Conservation (phyloP, 331 rosid species). For the Malus hybrid region DNA sequence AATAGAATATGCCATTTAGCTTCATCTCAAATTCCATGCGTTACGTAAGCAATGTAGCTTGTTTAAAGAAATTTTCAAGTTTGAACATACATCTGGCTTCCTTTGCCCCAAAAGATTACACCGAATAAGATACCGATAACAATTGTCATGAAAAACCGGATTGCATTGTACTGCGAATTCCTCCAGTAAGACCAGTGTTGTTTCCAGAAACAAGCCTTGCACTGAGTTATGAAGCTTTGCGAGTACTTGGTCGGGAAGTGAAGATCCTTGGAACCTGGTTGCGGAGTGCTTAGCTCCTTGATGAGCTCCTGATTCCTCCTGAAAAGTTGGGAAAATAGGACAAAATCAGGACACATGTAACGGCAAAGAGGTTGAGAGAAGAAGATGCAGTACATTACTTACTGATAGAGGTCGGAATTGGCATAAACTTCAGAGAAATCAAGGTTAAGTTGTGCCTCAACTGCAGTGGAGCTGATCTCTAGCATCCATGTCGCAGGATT, state of each 20-base stretch:
- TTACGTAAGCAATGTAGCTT: background rate
- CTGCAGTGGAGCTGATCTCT: constrained; percentile 36
- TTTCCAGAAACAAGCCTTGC: constrained; percentile 51
- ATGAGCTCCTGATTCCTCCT: constrained; percentile 37
- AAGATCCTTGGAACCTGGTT: constrained; percentile 30
- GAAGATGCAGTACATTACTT: background rate
- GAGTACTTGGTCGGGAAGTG: constrained; percentile 38
- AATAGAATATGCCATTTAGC: background rate
- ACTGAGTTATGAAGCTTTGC: constrained; percentile 28
- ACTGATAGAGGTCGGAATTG: constrained; percentile 33
- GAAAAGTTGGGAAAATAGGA: background rate
- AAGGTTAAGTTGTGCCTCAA: constrained; percentile 33
- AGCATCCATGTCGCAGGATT: constrained; percentile 70
- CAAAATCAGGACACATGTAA: background rate
- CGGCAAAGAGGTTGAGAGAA: background rate
- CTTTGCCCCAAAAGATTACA: constrained; percentile 34
- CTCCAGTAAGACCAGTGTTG: constrained; percentile 58
- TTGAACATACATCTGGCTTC: constrained; percentile 18
- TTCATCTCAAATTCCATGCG: background rate
- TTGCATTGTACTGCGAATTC: constrained; percentile 30
- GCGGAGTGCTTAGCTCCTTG: constrained; percentile 30
- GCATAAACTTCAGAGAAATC: constrained; percentile 41
- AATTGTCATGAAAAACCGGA: constrained; percentile 27
- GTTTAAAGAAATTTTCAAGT: background rate
- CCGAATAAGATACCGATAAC: constrained; percentile 32